Conservation (phyloP, 2,329 filamentous ascomycete genomes). For the Meredithiella fracta region DNA sequence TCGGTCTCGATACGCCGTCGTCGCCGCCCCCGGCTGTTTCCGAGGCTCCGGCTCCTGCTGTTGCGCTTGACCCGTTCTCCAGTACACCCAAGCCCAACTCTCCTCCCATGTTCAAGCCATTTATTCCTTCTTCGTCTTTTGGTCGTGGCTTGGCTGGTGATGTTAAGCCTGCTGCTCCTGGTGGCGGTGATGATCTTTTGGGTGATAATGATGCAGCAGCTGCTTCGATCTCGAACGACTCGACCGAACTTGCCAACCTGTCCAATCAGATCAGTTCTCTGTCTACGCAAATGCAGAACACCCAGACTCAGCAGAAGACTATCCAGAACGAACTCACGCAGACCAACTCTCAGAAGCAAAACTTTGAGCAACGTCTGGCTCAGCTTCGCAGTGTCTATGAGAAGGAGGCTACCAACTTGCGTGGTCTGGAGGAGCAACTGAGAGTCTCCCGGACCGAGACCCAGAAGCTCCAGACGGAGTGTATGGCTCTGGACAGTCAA, state of each 20-base stretch:
- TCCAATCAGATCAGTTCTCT: constrained; percentile 89
- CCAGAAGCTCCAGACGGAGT: constrained; percentile 67
- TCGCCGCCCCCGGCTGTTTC: constrained; percentile 41
- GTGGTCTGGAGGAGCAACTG: constrained; percentile 69
- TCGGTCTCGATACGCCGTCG: constrained; percentile 55
- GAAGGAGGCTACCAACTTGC: constrained; percentile 78
- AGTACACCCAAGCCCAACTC: constrained; percentile 42
- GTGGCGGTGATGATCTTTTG: constrained; percentile 61
- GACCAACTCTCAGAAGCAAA: constrained; percentile 71
- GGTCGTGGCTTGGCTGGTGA: constrained; percentile 63
- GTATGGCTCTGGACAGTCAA: constrained; percentile 64
- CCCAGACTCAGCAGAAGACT: constrained; percentile 62
- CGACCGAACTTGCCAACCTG: constrained; percentile 81
- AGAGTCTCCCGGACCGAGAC: constrained; percentile 62
- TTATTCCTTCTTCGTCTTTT: constrained; percentile 82
- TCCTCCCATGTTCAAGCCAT: constrained; percentile 62
- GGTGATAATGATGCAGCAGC: constrained; percentile 76
- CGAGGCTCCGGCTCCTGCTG: constrained; percentile 43
- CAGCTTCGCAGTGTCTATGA: constrained; percentile 83
- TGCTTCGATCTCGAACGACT: constrained; percentile 76
- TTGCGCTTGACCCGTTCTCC: constrained; percentile 48
- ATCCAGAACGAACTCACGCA: constrained; percentile 72
- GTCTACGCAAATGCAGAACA: constrained; percentile 85
- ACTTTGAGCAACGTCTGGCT: constrained; percentile 75
- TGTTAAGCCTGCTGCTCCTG: constrained; percentile 46